These are phyloP conservation scores for Amanita fuliginea DNA, from an alignment of 768 basidiomycete species.

Conservation along the genomic window DNA sequence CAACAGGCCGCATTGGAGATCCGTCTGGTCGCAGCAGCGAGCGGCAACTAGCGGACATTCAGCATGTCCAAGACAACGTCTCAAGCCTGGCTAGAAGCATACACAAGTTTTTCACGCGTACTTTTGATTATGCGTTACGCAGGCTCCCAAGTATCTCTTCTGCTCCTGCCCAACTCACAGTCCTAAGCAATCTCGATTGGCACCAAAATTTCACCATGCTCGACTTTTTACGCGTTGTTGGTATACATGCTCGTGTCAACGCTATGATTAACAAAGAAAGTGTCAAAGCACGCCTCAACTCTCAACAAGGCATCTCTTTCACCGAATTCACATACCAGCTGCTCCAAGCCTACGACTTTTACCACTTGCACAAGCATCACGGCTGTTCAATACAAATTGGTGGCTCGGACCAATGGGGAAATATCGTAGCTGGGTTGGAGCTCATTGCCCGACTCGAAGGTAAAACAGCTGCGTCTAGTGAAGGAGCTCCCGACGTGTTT, in stretches of 20 bases:
- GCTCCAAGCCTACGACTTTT: conserved; percentile 94
- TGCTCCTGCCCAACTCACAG: conserved; percentile 14
- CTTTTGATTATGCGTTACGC: conserved; percentile 43
- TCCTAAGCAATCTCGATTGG: conserved; percentile 61
- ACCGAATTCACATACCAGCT: conserved; percentile 98
- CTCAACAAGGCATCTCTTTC: conserved; percentile 89
- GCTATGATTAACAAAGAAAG: conserved; percentile 89
- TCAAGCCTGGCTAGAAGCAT: conserved; percentile 50
- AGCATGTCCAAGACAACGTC: conserved; percentile 59
- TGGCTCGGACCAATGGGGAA: conserved; percentile 98
- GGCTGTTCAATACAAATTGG: conserved; percentile 84
- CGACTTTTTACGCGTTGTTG: conserved; percentile 76
- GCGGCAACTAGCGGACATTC: conserved; percentile 52
- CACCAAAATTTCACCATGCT: conserved; percentile 60
- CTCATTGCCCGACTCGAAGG: conserved; percentile 48
- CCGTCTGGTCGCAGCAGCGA: conserved; percentile 85
- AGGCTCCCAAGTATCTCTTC: conserved; percentile 14
- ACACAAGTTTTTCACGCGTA: conserved; percentile 61
- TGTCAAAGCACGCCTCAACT: conserved; percentile 68
- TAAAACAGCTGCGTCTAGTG: conserved; percentile 10
- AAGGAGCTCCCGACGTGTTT: conserved; percentile 33
- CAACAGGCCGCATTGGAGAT: conserved; percentile 94
- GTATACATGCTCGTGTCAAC: conserved; percentile 72
- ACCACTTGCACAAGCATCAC: conserved; percentile 51
- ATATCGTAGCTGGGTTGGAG: conserved; percentile 89